These are phyloP conservation scores for Zalaria sp. DNA, from an alignment of 2,329 filamentous ascomycete species.

Conservation along the genomic window DNA sequence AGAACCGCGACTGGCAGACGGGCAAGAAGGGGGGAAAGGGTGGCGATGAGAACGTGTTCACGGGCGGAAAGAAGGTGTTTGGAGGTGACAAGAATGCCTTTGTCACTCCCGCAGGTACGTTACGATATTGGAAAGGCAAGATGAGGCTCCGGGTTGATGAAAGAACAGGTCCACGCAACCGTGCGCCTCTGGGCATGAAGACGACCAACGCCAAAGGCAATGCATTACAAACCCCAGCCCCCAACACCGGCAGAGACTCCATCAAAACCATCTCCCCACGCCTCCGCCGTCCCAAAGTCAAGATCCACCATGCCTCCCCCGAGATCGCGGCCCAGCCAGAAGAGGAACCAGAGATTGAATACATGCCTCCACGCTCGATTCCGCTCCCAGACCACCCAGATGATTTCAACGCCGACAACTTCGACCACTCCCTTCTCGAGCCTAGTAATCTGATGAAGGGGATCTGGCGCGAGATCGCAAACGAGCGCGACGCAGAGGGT, in stretches of 20 bases:
- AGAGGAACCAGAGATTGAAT: constrained; percentile 69
- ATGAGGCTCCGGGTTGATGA: background rate
- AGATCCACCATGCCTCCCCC: constrained; percentile 46
- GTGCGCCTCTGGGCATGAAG: constrained; percentile 82
- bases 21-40: constrained; percentile 46
- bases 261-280: constrained; percentile 41
- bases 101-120: constrained; percentile 66
- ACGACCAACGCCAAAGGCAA: constrained; percentile 86
- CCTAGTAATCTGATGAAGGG: constrained; percentile 39
- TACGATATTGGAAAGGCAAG: constrained; percentile 4
- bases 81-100: constrained; percentile 48
- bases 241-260: constrained; percentile 33
- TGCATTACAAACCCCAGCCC: constrained; percentile 43
- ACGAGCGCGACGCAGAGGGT: constrained; percentile 50
- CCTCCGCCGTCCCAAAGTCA: constrained; percentile 38
- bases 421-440: constrained; percentile 26
- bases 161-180: constrained; percentile 44
- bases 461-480: constrained; percentile 34
- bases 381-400: constrained; percentile 21
- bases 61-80: constrained; percentile 35
- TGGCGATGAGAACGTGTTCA: constrained; percentile 39
- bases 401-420: constrained; percentile 7
- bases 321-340: constrained; percentile 21
- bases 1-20: constrained; percentile 57
- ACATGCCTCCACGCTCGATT: constrained; percentile 63